Evolutionary conservation across 2,329 filamentous ascomycete species (phyloP).

Genomic region (Ascochyta koolunga): DNA sequence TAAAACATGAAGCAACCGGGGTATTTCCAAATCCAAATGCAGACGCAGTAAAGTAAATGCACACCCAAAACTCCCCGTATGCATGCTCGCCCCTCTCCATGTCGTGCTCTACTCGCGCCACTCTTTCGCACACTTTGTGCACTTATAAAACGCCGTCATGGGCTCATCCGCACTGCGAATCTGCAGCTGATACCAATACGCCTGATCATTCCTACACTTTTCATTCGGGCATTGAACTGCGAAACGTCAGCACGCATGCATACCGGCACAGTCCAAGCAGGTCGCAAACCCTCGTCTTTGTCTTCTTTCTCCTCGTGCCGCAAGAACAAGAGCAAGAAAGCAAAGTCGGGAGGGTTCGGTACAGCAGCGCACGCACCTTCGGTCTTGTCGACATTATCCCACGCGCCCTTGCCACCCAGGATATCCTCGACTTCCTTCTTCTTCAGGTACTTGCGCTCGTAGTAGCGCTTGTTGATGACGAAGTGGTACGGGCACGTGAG

Average conservation of each 20-base stretch:
- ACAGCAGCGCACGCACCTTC: slow-evolving; percentile 61
- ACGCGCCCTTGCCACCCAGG: slow-evolving; percentile 84
- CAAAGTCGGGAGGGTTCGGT: no score
- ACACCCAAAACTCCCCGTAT: slow-evolving; percentile 15
- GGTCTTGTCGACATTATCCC: slow-evolving; percentile 89
- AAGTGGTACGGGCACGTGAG: slow-evolving; percentile 94
- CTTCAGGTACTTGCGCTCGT: slow-evolving; percentile 79
- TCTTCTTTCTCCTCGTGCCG: no score
- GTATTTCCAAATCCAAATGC: slow-evolving; percentile 16
- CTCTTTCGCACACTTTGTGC: slow-evolving; percentile 20
- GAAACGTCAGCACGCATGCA: background rate
- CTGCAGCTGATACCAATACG: slow-evolving; percentile 96
- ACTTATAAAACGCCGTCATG: slow-evolving; percentile 93
- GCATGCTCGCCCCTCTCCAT: background rate
- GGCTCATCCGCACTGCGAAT: slow-evolving; percentile 98
- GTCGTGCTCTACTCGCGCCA: slow-evolving; percentile 12
- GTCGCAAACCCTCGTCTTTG: no score
- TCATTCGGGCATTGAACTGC: slow-evolving; percentile 81
- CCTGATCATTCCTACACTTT: slow-evolving; percentile 79
- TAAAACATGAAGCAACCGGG: slow-evolving; percentile 7
- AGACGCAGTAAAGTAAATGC: background rate
- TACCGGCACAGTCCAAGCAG: no score
- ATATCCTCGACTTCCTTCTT: slow-evolving; percentile 89
- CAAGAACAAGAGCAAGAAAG: no score
- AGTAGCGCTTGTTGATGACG: slow-evolving; percentile 78